Conservation (phyloP, 331 rosid species). For the Malus hybrid region DNA sequence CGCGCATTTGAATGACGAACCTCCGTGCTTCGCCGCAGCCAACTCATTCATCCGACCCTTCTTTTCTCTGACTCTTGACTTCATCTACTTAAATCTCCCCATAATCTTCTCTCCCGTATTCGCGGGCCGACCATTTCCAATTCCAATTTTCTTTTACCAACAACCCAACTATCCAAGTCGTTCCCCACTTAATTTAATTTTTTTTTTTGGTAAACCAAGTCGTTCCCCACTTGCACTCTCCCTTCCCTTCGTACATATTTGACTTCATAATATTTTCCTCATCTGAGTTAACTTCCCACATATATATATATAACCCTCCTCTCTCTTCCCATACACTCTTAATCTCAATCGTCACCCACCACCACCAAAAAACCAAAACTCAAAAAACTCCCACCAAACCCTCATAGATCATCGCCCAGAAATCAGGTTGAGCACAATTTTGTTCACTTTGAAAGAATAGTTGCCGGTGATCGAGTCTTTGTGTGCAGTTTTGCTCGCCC, state of each 20-base stretch:
- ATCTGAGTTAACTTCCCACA: too few relatives aligned
- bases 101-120: background rate
- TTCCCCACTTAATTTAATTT: too few relatives aligned
- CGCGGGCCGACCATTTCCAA: slow-evolving; percentile 9
- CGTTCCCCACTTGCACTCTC: background rate
- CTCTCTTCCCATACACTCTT: background rate
- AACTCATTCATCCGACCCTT: background rate
- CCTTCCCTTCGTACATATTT: background rate
- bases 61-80: background rate
- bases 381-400: background rate
- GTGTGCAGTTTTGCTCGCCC: too few relatives aligned
- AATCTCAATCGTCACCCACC: background rate
- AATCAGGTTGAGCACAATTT: too few relatives aligned
- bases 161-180: background rate
- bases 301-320: background rate
- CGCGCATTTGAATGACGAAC: background rate
- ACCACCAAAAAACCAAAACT: background rate
- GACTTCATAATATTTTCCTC: background rate
- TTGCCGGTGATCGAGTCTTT: too few relatives aligned
- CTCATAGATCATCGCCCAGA: too few relatives aligned
- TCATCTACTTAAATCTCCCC: background rate
- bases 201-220: too few relatives aligned
- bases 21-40: background rate
- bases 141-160: too few relatives aligned
- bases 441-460: too few relatives aligned